Base-by-base conservation (phyloP, 2,329 filamentous ascomycete genomes). In the Ceratocystis huliohia region DNA sequence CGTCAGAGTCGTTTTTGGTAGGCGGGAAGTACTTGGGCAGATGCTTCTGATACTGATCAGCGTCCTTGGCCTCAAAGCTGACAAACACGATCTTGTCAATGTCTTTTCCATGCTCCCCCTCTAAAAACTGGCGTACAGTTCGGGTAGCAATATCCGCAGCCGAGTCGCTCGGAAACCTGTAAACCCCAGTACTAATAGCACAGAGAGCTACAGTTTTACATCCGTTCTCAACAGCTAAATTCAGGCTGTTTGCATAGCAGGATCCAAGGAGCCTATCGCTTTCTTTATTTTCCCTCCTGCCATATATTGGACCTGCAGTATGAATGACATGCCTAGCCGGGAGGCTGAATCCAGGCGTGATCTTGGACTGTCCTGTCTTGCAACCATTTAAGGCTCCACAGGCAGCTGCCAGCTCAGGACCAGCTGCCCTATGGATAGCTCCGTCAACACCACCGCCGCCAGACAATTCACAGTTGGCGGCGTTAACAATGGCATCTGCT, bases 371-470 rank as follows among this genome's bases (percentile, higher is more conserved):
- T 61, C 80, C 73, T 1, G 96, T 80, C 0, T 74, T 81, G 75
- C 93, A 96, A 77, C 94, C 93, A 7, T 78, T 72, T 0, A 62
- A 30, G 8, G 17, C 6, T 7, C 13, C 33, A 50, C 63, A 65
- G n/a, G 46, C 66, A 10, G 20, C 28, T 22, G 86, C 70, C 0
- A 97, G 82, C 0, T 75, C 75, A 0, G 77, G 82, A 0, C 94
- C 94, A 0, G 94, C 93, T 50, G 88, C 91, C 37, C 81, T 76
- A 74, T 97, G 94, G 71, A 97, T 96, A 33, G 91, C 88, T 50
- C 88, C 88, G 72, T 92, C 88, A 17, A 97, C 91, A 45, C 94
- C 94, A n/a, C 91, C 91, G 65, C 94, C 94, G 65, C 92, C 91
- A 0, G 88, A 80, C 0, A 97, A 83, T 1, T 81, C 82, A 8